Conservation (phyloP, 2,329 filamentous ascomycete genomes). For the Ophiostoma sp. region DNA sequence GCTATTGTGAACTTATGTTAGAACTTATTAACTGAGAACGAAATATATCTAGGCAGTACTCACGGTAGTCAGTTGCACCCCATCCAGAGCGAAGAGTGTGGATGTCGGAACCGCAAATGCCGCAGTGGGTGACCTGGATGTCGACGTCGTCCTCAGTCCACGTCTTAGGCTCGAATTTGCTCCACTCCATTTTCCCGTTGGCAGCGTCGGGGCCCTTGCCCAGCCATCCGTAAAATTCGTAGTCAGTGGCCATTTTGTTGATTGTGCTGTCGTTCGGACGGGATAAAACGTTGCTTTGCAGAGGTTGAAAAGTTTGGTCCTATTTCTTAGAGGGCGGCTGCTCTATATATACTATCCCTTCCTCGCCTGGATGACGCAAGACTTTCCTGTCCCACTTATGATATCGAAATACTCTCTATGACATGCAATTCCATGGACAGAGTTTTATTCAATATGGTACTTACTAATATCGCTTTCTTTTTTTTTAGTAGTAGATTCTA, state of each 20-base stretch:
- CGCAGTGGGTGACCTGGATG: constrained; percentile 60
- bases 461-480: neutral
- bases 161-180: constrained; percentile 54
- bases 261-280: neutral
- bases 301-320: neutral
- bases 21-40: too few species aligned
- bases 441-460: neutral
- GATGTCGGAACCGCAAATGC: constrained; percentile 59
- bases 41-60: neutral
- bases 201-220: constrained; percentile 39
- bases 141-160: constrained; percentile 63
- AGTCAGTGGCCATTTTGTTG: constrained; percentile 9
- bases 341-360: neutral
- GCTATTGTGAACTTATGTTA: constrained; percentile 29
- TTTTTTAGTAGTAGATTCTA: neutral
- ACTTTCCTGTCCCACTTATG: neutral
- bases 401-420: neutral
- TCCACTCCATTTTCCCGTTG: constrained; percentile 51
- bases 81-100: constrained; percentile 54
- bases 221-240: constrained; percentile 47
- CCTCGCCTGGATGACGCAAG: neutral
- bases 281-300: too few species aligned
- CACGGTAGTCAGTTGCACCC: constrained; percentile 29
- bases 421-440: neutral
- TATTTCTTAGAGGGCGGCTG: neutral